Base-by-base conservation (phyloP, 805 yeast genomes). In the Pichia rugopelliculosa region DNA sequence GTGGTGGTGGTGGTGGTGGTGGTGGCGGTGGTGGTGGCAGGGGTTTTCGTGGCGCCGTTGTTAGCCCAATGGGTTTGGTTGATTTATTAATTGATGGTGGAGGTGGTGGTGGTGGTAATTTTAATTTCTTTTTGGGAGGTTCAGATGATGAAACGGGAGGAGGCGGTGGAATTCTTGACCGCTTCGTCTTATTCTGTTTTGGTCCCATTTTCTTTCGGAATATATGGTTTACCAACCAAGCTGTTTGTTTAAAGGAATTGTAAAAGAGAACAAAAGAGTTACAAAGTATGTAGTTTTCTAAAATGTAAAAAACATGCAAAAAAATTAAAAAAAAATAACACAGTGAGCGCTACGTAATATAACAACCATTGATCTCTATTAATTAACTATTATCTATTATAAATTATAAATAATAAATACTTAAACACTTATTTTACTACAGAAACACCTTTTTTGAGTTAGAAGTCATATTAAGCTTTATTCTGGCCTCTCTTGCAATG, bases 401-500 rank as follows among this genome's bases (percentile, higher is more conserved):
- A 25, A 25, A 25, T n/a, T 34, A 13, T 34, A 34, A 9, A 34
- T 34, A 34, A n/a, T 9, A 7, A 34, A n/a, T 34, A n/a, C 12
- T n/a, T n/a, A n/a, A n/a, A 30, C 10, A 30, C 34, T 3, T 41
- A 27, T 3, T 15, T 20, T n/a, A 8, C 17, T 27, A 46, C 38
- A 41, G 24, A 34, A 44, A 33, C 2, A 41, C 47, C n/a, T 22
- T 11, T 25, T 21, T 39, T n/a, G 45, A 18, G 25, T 11, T 39
- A 7, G 47, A 34, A 5, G 26, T 17, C 4, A 20, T 22, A 24
- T 57, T 61, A 67, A 80, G 66, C 48, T 79, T 71, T 56, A 73
- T 75, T 50, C 88, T 66, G 13, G 93, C 88, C 52, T 85, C 91
- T 57, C 89, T 72, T 0, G 91, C 87, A 27, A 90, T 83, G 0